phyloP scores from a whole-genome alignment of 2,329 filamentous ascomycete species.

The Phyllosticta citrichinensis region DNA sequence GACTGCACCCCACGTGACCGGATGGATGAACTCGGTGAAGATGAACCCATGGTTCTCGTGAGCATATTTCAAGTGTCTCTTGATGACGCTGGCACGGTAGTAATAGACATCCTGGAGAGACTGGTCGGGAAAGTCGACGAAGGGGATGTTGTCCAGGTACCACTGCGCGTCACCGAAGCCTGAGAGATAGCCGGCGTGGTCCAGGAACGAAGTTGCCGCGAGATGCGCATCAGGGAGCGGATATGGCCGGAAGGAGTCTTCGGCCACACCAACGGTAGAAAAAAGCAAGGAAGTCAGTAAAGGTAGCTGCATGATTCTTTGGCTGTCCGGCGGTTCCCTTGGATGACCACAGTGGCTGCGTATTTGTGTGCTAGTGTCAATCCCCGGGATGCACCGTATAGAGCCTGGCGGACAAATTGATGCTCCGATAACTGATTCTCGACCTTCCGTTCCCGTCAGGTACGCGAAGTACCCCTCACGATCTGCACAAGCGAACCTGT shows the following conservation, averaged over 20 bases:
- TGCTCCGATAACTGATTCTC: not conserved
- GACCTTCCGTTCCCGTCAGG: not conserved
- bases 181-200: slow-evolving; percentile 15
- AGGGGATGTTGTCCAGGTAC: slow-evolving; percentile 33
- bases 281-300: not conserved
- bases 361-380: not conserved
- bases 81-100: slow-evolving; percentile 34
- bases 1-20: slow-evolving; percentile 26
- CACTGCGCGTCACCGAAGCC: slow-evolving; percentile 17
- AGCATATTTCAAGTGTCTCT: slow-evolving; percentile 33
- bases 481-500: not conserved
- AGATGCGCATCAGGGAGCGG: not conserved
- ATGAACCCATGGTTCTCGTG: slow-evolving; percentile 33
- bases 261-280: not conserved
- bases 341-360: not conserved
- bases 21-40: slow-evolving; percentile 36
- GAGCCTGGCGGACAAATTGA: not conserved
- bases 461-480: not conserved
- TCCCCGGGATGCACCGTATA: not conserved
- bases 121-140: slow-evolving; percentile 34
- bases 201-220: slow-evolving; percentile 12
- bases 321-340: not conserved
- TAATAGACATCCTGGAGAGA: slow-evolving; percentile 38
- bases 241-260: not conserved
- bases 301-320: not conserved